Evolutionary conservation across 2,329 filamentous ascomycete species (phyloP).

Genomic region (Nemania abortiva): DNA sequence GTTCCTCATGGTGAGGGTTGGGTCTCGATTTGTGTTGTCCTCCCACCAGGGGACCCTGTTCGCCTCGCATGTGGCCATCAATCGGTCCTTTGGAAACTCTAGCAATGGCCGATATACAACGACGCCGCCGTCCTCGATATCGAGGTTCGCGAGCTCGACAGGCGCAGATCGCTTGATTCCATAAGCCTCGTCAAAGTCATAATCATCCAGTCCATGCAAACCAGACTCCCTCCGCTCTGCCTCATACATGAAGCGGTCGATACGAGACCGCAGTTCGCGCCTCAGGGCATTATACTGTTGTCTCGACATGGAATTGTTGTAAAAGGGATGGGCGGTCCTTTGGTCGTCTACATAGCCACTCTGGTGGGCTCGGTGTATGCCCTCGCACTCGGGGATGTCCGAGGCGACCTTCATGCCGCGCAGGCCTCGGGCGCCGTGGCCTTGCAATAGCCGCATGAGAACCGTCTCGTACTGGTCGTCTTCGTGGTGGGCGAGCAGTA

Average conservation of each 20-base stretch:
- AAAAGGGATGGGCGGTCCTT: constrained; percentile 50
- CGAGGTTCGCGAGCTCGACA: constrained; percentile 44
- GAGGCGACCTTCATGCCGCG: constrained; percentile 73
- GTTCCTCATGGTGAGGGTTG: constrained; percentile 82
- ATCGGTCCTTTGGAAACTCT: constrained; percentile 75
- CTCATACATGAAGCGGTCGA: constrained; percentile 37
- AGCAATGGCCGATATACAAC: constrained; percentile 77
- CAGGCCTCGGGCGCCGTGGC: constrained; percentile 77
- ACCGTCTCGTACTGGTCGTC: constrained; percentile 95
- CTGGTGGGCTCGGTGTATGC: constrained; percentile 76
- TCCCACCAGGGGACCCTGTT: constrained; percentile 81
- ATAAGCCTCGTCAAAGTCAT: constrained; percentile 44
- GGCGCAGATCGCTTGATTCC: constrained; percentile 27
- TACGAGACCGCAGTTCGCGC: constrained; percentile 44
- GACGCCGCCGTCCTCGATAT: constrained; percentile 74
- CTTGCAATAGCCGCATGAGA: constrained; percentile 78
- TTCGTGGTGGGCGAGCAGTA: constrained; percentile 87
- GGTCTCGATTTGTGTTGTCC: constrained; percentile 84
- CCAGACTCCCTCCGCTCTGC: constrained; percentile 37
- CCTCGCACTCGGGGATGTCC: constrained; percentile 86
- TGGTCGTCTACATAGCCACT: constrained; percentile 70
- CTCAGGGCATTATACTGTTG: constrained; percentile 45
- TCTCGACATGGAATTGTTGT: constrained; percentile 52
- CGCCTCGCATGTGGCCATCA: constrained; percentile 81
- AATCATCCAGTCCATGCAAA: constrained; percentile 29